Evolutionary conservation across 306 rosid species (phyloP).

Genomic region (Acacia melanoxylon): DNA sequence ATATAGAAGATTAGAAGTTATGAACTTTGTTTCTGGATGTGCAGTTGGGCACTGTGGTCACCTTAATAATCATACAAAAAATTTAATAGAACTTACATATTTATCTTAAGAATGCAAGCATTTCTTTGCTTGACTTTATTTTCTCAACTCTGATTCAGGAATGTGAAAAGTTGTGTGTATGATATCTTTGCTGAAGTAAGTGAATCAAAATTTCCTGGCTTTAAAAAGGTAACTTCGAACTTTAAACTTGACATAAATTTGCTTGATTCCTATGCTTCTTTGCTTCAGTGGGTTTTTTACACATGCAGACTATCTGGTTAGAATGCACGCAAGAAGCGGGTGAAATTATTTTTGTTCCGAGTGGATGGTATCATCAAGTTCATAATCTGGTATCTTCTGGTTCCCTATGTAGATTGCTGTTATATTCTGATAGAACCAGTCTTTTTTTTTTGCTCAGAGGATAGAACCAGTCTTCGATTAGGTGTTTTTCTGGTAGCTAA

Average conservation of each 20-base stretch:
- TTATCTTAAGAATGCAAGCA: not conserved
- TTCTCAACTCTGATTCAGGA: slow-evolving; percentile 51
- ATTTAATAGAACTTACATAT: not conserved
- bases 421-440: not conserved
- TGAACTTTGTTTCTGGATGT: not conserved
- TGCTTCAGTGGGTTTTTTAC: slow-evolving; percentile 30
- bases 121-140: not conserved
- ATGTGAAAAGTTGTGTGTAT: slow-evolving; percentile 67
- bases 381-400: slow-evolving; percentile 70
- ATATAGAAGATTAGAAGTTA: slow-evolving; percentile 3
- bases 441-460: no score
- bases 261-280: slow-evolving; percentile 22
- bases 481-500: not conserved
- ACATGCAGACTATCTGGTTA: slow-evolving; percentile 77
- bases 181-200: slow-evolving; percentile 72
- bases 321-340: slow-evolving; percentile 88
- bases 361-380: slow-evolving; percentile 99
- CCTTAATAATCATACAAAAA: not conserved
- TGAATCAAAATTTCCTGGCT: slow-evolving; percentile 74
- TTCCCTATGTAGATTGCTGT: slow-evolving; percentile 13
- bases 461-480: not conserved
- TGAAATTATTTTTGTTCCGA: slow-evolving; percentile 90
- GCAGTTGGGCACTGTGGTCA: not conserved
- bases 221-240: slow-evolving; percentile 54
- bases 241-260: slow-evolving; percentile 32